Evolutionary conservation across 257 asterid species (phyloP).

Genomic region (Gynochthodes officinalis): DNA sequence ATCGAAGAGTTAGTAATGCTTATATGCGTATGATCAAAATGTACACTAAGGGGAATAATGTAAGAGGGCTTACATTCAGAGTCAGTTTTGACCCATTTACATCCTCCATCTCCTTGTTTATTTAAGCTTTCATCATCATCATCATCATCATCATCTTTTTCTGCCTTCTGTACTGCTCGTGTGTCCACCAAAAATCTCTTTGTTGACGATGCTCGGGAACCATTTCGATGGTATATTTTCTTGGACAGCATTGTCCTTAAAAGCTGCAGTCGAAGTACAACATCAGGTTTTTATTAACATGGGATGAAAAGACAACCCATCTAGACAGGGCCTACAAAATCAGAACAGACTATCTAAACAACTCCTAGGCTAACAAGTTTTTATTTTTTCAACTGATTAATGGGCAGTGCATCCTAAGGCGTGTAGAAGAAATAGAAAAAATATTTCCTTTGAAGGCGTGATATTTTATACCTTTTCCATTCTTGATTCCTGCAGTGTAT

Average conservation of each 20-base stretch:
- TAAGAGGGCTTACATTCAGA: slow-evolving; percentile 63
- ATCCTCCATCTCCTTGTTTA: slow-evolving; percentile 26
- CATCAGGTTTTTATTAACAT: too few species aligned
- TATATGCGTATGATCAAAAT: too few species aligned
- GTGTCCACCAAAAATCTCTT: slow-evolving; percentile 50
- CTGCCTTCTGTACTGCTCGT: slow-evolving; percentile 15
- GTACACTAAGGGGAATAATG: too few species aligned
- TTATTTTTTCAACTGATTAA: background rate
- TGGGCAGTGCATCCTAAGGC: too few species aligned
- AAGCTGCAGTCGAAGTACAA: slow-evolving; percentile 42
- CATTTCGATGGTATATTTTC: slow-evolving; percentile 51
- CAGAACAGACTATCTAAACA: background rate
- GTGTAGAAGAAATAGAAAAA: too few species aligned
- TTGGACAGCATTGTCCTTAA: slow-evolving; percentile 73
- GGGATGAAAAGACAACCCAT: too few species aligned
- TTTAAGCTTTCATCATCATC: slow-evolving; percentile 13
- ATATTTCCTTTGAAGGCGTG: too few species aligned
- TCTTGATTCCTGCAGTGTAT: slow-evolving; percentile 80
- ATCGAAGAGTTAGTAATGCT: too few species aligned
- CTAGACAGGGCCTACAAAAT: background rate
- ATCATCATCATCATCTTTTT: slow-evolving; percentile 36
- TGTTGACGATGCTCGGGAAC: slow-evolving; percentile 41
- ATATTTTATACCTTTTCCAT: slow-evolving; percentile 74
- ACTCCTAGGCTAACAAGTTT: background rate
- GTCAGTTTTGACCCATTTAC: slow-evolving; percentile 87